phyloP scores from a whole-genome alignment of 2,329 filamentous ascomycete genomes.

The Sporothrix pseudoabietina region DNA sequence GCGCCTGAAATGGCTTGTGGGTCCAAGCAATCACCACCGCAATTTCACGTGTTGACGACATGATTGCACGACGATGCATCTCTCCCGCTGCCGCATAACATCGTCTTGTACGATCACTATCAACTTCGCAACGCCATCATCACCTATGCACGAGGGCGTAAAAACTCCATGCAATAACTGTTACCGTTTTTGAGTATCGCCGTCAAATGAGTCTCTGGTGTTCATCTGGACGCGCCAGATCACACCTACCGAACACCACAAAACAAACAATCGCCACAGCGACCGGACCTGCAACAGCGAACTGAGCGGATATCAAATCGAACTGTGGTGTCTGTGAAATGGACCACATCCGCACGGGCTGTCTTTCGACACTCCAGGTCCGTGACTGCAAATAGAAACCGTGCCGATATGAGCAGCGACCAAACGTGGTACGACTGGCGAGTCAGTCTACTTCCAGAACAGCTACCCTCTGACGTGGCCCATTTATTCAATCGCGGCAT shows the following conservation, averaged over 20 bases:
- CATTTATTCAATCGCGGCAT: background rate
- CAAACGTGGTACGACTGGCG: background rate
- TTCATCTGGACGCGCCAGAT: background rate
- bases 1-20: background rate
- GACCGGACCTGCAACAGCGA: background rate
- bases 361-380: background rate
- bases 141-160: background rate
- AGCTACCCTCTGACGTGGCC: background rate
- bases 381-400: background rate
- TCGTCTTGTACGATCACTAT: background rate
- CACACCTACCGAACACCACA: background rate
- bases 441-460: background rate
- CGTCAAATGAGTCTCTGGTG: background rate
- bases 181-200: background rate
- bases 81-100: background rate
- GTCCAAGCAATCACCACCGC: background rate
- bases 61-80: background rate
- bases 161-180: background rate
- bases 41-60: background rate
- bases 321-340: conserved; percentile 21
- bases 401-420: conserved; percentile 3
- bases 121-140: background rate
- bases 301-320: background rate
- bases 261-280: background rate
- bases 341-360: background rate